A percentile compares a stretch with the other conserved stretches of the same genome.
phyloP scores from a whole-genome alignment of 2,329 filamentous ascomycete genomes.

The Sarocladiaceae sp. region DNA sequence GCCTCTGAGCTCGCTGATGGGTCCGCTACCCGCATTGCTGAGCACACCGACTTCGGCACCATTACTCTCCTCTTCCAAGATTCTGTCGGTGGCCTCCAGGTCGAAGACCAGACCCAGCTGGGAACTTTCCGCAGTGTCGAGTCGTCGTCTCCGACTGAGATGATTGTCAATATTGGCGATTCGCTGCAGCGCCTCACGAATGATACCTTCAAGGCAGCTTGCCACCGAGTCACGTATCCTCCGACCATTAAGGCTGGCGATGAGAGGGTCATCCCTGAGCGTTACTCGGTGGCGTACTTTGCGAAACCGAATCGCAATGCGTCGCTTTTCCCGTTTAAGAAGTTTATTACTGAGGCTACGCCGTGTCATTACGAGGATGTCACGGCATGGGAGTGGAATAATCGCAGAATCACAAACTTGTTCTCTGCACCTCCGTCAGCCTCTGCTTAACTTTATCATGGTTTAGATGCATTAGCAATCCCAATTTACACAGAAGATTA shows the following conservation, averaged over 20 bases:
- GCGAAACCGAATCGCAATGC: constrained; percentile 23
- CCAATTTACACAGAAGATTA: too few relatives aligned
- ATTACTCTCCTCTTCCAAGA: constrained; percentile 24
- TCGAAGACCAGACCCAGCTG: constrained; percentile 21
- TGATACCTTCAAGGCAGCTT: constrained; percentile 24
- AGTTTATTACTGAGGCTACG: too few relatives aligned
- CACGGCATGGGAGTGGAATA: not conserved
- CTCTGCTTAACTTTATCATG: too few relatives aligned
- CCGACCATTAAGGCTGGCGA: not conserved
- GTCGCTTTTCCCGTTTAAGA: not conserved
- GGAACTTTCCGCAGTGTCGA: constrained; percentile 21
- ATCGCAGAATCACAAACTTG: not conserved
- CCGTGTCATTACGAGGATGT: not conserved
- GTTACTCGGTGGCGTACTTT: constrained; percentile 23
- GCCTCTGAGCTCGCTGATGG: constrained; percentile 23
- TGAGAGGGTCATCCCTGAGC: constrained; percentile 19
- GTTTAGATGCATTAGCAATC: too few relatives aligned
- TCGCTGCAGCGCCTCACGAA: constrained; percentile 34
- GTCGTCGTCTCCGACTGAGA: constrained; percentile 21
- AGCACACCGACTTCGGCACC: constrained; percentile 29
- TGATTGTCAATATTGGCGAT: constrained; percentile 37
- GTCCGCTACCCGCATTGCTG: constrained; percentile 22
- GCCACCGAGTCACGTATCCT: constrained; percentile 18
- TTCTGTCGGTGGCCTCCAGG: constrained; percentile 20
- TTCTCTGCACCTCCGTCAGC: too few relatives aligned